A percentile compares a stretch with the other conserved stretches of the same genome.
These are phyloP conservation scores for Biscogniauxia sp. DNA, from an alignment of 2,329 filamentous ascomycete genomes.

Conservation along the genomic window DNA sequence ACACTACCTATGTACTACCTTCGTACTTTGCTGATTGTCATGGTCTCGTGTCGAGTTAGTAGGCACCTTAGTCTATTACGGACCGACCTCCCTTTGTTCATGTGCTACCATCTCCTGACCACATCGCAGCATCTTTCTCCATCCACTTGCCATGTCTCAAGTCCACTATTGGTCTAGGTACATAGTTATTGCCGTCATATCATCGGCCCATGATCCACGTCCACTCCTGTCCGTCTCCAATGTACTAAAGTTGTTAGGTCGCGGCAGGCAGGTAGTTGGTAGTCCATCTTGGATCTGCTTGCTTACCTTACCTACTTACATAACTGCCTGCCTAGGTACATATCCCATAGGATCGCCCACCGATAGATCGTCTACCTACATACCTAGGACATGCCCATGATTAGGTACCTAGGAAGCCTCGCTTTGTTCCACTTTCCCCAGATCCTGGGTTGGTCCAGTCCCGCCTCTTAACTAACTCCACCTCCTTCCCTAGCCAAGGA, in stretches of 20 bases:
- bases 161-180: neutral
- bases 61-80: neutral
- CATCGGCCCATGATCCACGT: neutral
- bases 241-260: too few species aligned
- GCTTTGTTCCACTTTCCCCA: neutral
- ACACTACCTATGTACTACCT: too few species aligned
- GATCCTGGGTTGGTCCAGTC: neutral
- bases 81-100: neutral
- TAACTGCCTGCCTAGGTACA: neutral
- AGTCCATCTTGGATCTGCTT: too few species aligned
- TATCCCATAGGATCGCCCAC: neutral
- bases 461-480: neutral
- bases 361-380: neutral
- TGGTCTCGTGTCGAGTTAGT: too few species aligned
- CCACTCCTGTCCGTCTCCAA: neutral
- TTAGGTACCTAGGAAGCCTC: neutral
- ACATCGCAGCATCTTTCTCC: constrained; percentile 1
- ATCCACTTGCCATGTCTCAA: neutral
- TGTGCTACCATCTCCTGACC: constrained; percentile 1
- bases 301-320: neutral
- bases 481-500: neutral
- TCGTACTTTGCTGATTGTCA: too few species aligned
- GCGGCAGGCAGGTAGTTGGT: too few species aligned
- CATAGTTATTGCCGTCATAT: neutral
- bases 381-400: neutral